A percentile compares a stretch with the other conserved stretches of the same genome.
phyloP scores from a whole-genome alignment of 2,329 filamentous ascomycete genomes.

The Beauveria sp. region DNA sequence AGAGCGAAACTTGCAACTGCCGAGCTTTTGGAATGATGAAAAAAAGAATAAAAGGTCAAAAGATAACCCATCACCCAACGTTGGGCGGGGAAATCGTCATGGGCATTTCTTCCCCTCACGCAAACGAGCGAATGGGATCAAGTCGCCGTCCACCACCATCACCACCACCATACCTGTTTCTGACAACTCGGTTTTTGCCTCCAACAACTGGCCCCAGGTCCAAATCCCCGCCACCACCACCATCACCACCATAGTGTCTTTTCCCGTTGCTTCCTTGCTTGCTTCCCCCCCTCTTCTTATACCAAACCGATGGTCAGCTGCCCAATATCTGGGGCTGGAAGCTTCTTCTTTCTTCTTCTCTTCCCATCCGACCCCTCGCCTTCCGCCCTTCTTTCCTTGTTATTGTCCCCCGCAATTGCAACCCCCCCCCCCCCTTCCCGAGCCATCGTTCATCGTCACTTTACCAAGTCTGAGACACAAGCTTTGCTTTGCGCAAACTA shows the following conservation, averaged over 20 bases:
- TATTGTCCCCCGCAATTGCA: neutral
- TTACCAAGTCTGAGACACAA: neutral
- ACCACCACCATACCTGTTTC: too few relatives aligned
- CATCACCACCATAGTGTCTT: neutral
- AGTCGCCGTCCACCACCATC: neutral
- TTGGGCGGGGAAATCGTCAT: too few relatives aligned
- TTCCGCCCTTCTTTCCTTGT: neutral
- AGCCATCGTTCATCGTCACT: neutral
- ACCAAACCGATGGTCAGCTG: neutral
- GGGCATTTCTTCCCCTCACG: too few relatives aligned
- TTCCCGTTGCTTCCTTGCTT: neutral
- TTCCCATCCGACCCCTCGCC: too few relatives aligned
- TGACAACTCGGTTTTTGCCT: too few relatives aligned
- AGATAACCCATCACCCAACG: too few relatives aligned
- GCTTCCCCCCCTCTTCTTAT: neutral
- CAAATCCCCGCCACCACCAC: neutral
- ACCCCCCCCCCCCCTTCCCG: neutral
- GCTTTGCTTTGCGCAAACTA: neutral
- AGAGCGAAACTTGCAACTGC: too few relatives aligned
- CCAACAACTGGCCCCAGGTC: neutral
- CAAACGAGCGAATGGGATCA: neutral
- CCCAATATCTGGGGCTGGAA: neutral
- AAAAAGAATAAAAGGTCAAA: too few relatives aligned
- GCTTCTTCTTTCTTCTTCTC: neutral
- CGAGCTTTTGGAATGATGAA: too few relatives aligned